Evolutionary conservation across 768 basidiomycete species (phyloP), one percentile per base, ranked within the genome.

Genomic region (Wakefieldia striispora): DNA sequence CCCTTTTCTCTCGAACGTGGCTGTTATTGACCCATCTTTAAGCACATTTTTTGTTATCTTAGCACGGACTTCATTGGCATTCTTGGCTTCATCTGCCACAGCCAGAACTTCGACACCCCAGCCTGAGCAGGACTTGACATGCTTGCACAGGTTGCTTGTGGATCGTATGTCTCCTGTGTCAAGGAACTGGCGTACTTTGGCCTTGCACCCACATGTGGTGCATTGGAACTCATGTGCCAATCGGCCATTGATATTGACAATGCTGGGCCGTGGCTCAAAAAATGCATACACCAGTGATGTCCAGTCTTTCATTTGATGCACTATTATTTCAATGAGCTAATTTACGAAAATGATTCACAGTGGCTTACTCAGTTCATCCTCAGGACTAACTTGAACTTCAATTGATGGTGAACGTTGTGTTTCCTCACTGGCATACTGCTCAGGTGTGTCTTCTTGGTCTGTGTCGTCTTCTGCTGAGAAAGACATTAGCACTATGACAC

Each of bases 71-170:
- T 19, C 37, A 8, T 36, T 13, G 9, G 36, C 34, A 17, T 49
- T 14, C 34, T 49, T 40, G 3, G 20, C 27, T 2, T 9, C 10
- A 9, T 16, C 6, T 3, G 41, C 26, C 0, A 20, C n/a, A 1
- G 27, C 26, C 39, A 50, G 20, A 8, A 46, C 10, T 4, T 23
- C 34, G 5, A 35, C 31, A 1, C 50, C 45, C 40, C 44, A n/a
- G n/a, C n/a, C n/a, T n/a, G n/a, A 51, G 31, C 50, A 51, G 1
- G 3, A 37, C 1, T 21, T 7, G 2, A 27, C 19, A 6, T 51
- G 50, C 19, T 43, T 51, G 4, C 24, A 9, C 50, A 51, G 40
- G 35, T 51, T 51, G 3, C 50, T 24, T 1, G 40, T 46, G 6
- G n/a, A 42, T 2, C 1, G 26, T 7, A 23, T 39, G 9, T 51